These are phyloP conservation scores for Eimeria zaria DNA, from an alignment of 169 alveolate genomes.

Conservation along the genomic window DNA sequence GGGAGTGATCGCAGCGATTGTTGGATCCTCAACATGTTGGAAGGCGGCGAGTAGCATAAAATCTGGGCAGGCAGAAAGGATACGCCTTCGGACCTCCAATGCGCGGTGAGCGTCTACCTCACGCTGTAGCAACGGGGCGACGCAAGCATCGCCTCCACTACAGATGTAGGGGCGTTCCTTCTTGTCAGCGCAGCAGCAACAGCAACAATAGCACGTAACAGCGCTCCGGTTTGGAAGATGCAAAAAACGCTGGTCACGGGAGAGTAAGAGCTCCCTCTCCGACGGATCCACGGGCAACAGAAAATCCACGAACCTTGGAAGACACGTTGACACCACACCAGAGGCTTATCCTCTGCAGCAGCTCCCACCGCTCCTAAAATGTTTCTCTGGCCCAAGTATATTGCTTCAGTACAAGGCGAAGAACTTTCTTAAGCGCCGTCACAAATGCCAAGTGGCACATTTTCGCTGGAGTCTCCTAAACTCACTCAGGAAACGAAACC, in stretches of 20 bases:
- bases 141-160: constrained; percentile 66
- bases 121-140: constrained; percentile 75
- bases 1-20: constrained; percentile 86
- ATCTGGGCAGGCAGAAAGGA: constrained; percentile 88
- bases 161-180: constrained; percentile 17
- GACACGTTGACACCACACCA: constrained; percentile 21
- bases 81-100: constrained; percentile 86
- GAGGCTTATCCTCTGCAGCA: not conserved
- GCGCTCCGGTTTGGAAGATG: constrained; percentile 38
- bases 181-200: constrained; percentile 49
- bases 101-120: constrained; percentile 86
- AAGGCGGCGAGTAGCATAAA: constrained; percentile 91
- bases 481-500: constrained; percentile 83
- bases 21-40: constrained; percentile 87
- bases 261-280: constrained; percentile 46
- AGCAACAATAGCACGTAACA: constrained; percentile 55
- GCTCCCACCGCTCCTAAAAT: not conserved
- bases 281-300: constrained; percentile 71
- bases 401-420: not conserved
- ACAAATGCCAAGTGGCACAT: not conserved
- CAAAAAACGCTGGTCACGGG: constrained; percentile 62
- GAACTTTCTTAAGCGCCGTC: not conserved
- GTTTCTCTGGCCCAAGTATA: not conserved
- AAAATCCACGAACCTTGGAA: constrained; percentile 72
- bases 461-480: not conserved